Evolutionary conservation across 208 protist species (phyloP).

Genomic region (Wallacemonas sp.): DNA sequence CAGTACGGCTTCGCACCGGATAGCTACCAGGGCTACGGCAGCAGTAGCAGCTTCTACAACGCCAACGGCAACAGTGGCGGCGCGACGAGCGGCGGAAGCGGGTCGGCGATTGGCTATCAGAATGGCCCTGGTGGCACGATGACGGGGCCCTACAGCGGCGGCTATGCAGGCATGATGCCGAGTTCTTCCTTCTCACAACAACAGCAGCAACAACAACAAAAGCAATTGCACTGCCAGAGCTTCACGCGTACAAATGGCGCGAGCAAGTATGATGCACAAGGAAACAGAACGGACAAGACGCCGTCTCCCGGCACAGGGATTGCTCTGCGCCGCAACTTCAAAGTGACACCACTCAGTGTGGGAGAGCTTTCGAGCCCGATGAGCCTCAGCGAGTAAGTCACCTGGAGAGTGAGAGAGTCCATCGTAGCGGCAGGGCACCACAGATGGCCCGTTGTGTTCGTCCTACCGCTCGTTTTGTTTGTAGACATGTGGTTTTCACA

Average conservation of each 20-base stretch:
- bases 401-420: no score
- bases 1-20: background rate
- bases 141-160: background rate
- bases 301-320: background rate
- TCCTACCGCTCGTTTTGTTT: no score
- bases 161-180: conserved; percentile 8
- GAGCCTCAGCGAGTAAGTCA: no score
- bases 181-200: background rate
- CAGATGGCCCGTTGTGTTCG: no score
- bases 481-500: no score
- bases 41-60: background rate
- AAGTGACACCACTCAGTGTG: background rate
- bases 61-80: background rate
- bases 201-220: background rate
- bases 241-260: no score
- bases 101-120: background rate
- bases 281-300: background rate
- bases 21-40: background rate
- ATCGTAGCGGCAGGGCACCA: no score
- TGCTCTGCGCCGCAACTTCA: background rate
- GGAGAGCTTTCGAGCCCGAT: background rate
- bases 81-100: background rate
- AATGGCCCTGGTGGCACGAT: background rate
- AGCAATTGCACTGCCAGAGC: background rate
- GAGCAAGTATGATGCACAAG: no score